These are phyloP conservation scores for Hypoxylon sp. DNA, from an alignment of 2,329 filamentous ascomycete genomes.

Conservation along the genomic window DNA sequence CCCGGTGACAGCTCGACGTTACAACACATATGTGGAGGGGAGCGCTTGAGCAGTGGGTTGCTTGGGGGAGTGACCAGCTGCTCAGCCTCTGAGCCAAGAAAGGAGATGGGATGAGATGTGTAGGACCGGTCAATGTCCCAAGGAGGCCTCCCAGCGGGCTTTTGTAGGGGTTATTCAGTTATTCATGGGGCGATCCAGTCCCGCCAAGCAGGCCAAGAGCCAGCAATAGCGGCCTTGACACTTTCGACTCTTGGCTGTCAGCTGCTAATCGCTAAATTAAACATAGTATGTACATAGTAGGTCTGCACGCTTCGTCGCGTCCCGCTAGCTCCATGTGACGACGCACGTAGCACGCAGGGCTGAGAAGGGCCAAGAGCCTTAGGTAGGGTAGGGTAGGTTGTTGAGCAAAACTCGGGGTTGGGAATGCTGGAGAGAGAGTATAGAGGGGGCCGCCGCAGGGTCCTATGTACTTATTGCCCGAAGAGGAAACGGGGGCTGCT, in stretches of 20 bases:
- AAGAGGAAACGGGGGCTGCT: slow-evolving; percentile 7
- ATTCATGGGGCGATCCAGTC: slow-evolving; percentile 4
- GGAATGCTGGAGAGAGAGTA: not conserved
- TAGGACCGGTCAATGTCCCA: slow-evolving; percentile 3
- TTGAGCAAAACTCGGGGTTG: not conserved
- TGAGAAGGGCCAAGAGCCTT: slow-evolving; percentile 40
- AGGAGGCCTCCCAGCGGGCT: not conserved
- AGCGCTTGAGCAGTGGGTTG: not conserved
- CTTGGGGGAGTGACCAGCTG: not conserved
- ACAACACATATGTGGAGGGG: slow-evolving; percentile 24
- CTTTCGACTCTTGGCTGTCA: slow-evolving; percentile 11
- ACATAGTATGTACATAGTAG: too few species aligned
- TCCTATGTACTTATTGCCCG: not conserved
- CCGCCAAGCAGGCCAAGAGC: slow-evolving; percentile 28
- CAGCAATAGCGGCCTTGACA: not conserved
- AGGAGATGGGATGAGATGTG: not conserved
- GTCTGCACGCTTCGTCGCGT: slow-evolving; percentile 18
- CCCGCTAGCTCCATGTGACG: slow-evolving; percentile 29
- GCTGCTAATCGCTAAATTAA: slow-evolving; percentile 11
- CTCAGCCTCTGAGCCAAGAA: slow-evolving; percentile 19
- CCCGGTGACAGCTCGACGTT: slow-evolving; percentile 21
- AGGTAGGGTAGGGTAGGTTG: slow-evolving; percentile 13
- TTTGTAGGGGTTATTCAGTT: not conserved
- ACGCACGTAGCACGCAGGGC: slow-evolving; percentile 40
- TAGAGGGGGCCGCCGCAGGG: not conserved